phyloP scores from a whole-genome alignment of 1,284 basidiomycete genomes.

The Ganoderma multipileum region DNA sequence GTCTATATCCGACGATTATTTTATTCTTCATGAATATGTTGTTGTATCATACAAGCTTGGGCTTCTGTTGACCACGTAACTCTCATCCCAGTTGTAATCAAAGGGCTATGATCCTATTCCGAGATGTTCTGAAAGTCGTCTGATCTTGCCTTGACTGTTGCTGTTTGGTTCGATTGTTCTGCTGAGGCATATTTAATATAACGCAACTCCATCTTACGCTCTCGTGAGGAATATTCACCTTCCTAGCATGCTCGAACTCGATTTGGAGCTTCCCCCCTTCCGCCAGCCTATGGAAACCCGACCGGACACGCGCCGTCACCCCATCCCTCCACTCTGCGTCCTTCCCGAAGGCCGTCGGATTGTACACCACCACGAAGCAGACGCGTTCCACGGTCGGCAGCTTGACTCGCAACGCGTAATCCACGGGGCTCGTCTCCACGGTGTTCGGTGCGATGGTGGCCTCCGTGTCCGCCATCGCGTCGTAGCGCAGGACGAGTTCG shows the following conservation, averaged over 20 bases:
- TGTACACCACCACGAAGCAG: slow-evolving; percentile 2
- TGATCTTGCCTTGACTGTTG: neutral
- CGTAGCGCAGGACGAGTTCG: slow-evolving; percentile 8
- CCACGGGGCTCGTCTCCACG: slow-evolving; percentile 5
- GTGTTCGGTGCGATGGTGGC: neutral
- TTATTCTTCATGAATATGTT: neutral
- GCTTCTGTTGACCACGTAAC: neutral
- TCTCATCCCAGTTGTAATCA: neutral
- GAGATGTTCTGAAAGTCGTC: neutral
- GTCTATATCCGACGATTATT: neutral
- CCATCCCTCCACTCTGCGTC: neutral
- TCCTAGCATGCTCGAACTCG: neutral
- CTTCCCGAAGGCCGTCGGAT: neutral
- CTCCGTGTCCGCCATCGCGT: slow-evolving; percentile 4
- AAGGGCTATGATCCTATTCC: neutral
- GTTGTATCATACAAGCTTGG: neutral
- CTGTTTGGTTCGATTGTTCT: neutral
- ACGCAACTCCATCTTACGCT: neutral
- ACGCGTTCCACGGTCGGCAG: neutral
- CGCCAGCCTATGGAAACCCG: neutral
- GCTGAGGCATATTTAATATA: neutral
- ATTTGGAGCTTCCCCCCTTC: neutral
- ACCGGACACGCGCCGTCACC: neutral
- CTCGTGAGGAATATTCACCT: neutral
- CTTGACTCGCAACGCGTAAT: neutral